Conservation (phyloP, 257 asterid species). For the Forsythia suspensa region DNA sequence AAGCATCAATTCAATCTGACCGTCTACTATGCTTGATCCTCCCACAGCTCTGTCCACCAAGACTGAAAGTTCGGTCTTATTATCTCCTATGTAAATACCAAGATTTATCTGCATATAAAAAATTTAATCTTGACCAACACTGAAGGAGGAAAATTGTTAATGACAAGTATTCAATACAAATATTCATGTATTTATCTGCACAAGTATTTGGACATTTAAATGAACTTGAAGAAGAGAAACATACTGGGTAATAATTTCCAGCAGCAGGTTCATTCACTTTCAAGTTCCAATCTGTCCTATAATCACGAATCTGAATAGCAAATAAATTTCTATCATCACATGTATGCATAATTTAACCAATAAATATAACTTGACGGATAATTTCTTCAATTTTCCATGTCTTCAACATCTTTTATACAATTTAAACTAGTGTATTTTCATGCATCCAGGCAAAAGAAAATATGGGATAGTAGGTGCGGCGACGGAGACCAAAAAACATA, state of each 20-base stretch:
- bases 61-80: conserved; percentile 53
- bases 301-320: conserved; percentile 59
- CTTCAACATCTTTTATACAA: conserved; percentile 7
- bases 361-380: background rate
- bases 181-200: background rate
- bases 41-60: conserved; percentile 77
- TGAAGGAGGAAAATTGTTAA: conserved; percentile 1
- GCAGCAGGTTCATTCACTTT: conserved; percentile 77
- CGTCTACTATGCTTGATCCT: conserved; percentile 69
- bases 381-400: background rate
- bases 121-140: conserved; percentile 5
- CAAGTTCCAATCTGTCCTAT: conserved; percentile 78
- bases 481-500: conserved; percentile 18
- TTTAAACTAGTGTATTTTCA: conserved; percentile 9
- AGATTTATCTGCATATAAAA: conserved; percentile 59
- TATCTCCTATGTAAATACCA: conserved; percentile 59
- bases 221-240: conserved; percentile 3
- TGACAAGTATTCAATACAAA: background rate
- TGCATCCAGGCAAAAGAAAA: background rate
- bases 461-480: background rate
- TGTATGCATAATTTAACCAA: conserved; percentile 3
- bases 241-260: conserved; percentile 84
- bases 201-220: background rate
- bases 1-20: conserved; percentile 74
- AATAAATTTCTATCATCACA: conserved; percentile 10